Evolutionary conservation across 331 rosid genomes (phyloP), one percentile per base, ranked within the genome.

Genomic region (Rhamnella rubrinervis): DNA sequence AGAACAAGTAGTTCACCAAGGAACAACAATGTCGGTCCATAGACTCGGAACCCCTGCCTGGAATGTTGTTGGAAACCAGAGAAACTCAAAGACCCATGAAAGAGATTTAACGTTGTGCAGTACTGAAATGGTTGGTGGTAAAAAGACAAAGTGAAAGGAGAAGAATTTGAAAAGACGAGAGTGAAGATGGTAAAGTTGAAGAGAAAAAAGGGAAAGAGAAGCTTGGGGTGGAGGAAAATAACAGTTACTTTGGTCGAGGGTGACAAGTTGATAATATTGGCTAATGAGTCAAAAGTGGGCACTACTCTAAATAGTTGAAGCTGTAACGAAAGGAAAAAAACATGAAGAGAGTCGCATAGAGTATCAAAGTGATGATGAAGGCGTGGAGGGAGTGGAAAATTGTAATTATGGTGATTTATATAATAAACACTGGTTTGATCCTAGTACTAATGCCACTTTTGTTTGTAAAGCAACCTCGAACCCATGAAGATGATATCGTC

Each of bases 1-100:
- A 75, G 71, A 82, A 67, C 77, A 85, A 82, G 80, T 55, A 82
- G 80, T 59, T 73, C 68, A 53, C 68, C 80, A 81, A 78, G 56
- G 67, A 73, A 81, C 59, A 73, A 81, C 59, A 18, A 61, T 74
- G 67, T 50, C 73, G 52, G 72, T 82, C 85, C 93, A 90, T 85
- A 70, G 75, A 61, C 41, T 58, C 78, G 69, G 55, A 66, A 71
- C 0, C 47, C 47, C 47, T 8, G 47, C 83, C 65, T 69, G 19
- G 75, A 76, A 47, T 68, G 61, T 44, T 40, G 19, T 58, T 44
- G 59, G 67, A 67, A 76, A 74, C 66, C 40, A 13, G 63, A 61
- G 59, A 61, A 63, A 73, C 63, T 67, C 65, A 65, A 56, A 26
- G 71, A 61, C 25, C 64, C 56, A 65, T 15, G 23, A 53, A 31